Evolutionary conservation across 495 filamentous ascomycete species (phyloP).

Genomic region (Rhizodiscina lignyota): DNA sequence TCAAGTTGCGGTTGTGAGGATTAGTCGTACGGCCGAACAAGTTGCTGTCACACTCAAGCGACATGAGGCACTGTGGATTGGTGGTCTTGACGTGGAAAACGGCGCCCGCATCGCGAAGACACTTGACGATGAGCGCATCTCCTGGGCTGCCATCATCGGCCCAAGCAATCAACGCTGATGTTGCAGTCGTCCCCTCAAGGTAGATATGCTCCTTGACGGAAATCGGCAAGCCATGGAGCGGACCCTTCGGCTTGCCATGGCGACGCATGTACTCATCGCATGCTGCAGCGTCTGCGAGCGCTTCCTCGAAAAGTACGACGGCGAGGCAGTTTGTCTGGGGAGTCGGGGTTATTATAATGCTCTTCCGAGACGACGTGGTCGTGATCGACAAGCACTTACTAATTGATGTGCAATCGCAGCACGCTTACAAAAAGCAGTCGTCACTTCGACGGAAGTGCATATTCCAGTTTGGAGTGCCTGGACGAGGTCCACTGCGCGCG

Average conservation of each 20-base stretch:
- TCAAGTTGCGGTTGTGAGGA: slow-evolving; percentile 69
- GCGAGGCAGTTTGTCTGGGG: slow-evolving; percentile 94
- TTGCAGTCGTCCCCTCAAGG: slow-evolving; percentile 71
- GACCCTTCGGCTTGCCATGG: slow-evolving; percentile 39
- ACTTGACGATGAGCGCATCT: slow-evolving; percentile 58
- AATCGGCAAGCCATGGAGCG: slow-evolving; percentile 81
- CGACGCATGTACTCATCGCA: slow-evolving; percentile 50
- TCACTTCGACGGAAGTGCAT: slow-evolving; percentile 29
- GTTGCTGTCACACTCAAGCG: slow-evolving; percentile 83
- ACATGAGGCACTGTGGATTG: slow-evolving; percentile 76
- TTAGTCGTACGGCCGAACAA: slow-evolving; percentile 69
- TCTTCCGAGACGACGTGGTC: slow-evolving; percentile 48
- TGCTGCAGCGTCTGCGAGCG: slow-evolving; percentile 26
- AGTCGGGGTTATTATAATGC: slow-evolving; percentile 57
- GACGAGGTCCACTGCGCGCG: slow-evolving; percentile 25
- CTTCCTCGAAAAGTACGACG: slow-evolving; percentile 54
- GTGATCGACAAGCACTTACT: slow-evolving; percentile 46
- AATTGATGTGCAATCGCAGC: slow-evolving; percentile 42
- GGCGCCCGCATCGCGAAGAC: slow-evolving; percentile 85
- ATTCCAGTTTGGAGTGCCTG: slow-evolving; percentile 26
- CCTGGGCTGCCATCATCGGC: slow-evolving; percentile 48
- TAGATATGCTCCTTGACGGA: slow-evolving; percentile 77
- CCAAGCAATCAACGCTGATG: slow-evolving; percentile 65
- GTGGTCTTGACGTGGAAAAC: slow-evolving; percentile 94
- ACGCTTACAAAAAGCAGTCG: slow-evolving; percentile 40